Evolutionary conservation across 2,329 filamentous ascomycete genomes (phyloP).

Genomic region (Elsinoe ampelina): DNA sequence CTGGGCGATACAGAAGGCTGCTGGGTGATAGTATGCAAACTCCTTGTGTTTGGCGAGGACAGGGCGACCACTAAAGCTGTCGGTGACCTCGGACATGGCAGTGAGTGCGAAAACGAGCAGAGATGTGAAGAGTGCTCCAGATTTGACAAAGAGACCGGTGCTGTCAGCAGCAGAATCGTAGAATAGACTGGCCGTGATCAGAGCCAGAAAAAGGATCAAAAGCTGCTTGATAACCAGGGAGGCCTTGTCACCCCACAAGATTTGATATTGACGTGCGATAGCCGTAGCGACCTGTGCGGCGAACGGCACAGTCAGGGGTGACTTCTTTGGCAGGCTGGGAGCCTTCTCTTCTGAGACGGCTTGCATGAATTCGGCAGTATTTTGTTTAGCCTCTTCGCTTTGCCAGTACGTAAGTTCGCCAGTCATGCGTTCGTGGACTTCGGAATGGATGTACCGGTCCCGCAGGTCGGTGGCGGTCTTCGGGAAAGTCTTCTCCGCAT

Average conservation of each 20-base stretch:
- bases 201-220: slow-evolving; percentile 48
- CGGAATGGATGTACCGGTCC: slow-evolving; percentile 43
- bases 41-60: slow-evolving; percentile 38
- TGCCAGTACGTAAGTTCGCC: slow-evolving; percentile 50
- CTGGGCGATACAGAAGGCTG: slow-evolving; percentile 44
- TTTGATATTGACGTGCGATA: slow-evolving; percentile 53
- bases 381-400: slow-evolving; percentile 38
- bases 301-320: slow-evolving; percentile 49
- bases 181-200: slow-evolving; percentile 59
- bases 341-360: slow-evolving; percentile 47
- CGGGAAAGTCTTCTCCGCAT: slow-evolving; percentile 37
- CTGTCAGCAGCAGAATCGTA: slow-evolving; percentile 53
- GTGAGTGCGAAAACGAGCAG: slow-evolving; percentile 54
- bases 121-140: slow-evolving; percentile 55
- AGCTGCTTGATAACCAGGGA: slow-evolving; percentile 55
- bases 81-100: slow-evolving; percentile 57
- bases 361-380: slow-evolving; percentile 46
- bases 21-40: slow-evolving; percentile 32
- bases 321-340: slow-evolving; percentile 43
- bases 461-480: slow-evolving; percentile 38
- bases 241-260: slow-evolving; percentile 55
- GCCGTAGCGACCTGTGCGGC: slow-evolving; percentile 47
- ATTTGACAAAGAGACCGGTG: slow-evolving; percentile 53
- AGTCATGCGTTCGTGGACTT: slow-evolving; percentile 43
- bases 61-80: slow-evolving; percentile 38